These are phyloP conservation scores for Cryptococcus hybrid DNA, from an alignment of 1,284 basidiomycete species.

Conservation along the genomic window DNA sequence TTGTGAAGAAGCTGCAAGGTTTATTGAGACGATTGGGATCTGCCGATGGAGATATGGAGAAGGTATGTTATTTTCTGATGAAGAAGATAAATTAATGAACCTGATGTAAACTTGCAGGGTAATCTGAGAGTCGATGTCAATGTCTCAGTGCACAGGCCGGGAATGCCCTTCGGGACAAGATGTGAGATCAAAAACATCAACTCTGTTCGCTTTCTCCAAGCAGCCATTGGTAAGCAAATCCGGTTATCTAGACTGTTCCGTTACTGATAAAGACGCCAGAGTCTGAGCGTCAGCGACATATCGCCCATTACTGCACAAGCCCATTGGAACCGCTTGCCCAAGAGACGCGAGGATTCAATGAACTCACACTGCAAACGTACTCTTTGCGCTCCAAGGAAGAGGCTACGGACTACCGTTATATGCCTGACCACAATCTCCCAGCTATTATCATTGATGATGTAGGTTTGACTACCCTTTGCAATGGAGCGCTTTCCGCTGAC, in stretches of 20 bases:
- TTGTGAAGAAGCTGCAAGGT: slow-evolving; percentile 80
- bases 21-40: slow-evolving; percentile 79
- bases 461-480: slow-evolving; percentile 8
- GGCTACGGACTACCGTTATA: slow-evolving; percentile 93
- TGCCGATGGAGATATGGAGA: slow-evolving; percentile 97
- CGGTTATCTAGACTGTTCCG: background rate
- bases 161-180: slow-evolving; percentile 70
- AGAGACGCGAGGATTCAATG: slow-evolving; percentile 91
- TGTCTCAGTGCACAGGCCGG: slow-evolving; percentile 74
- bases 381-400: slow-evolving; percentile 85
- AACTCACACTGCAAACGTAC: slow-evolving; percentile 76
- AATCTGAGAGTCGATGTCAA: slow-evolving; percentile 95
- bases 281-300: slow-evolving; percentile 42
- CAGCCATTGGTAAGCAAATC: slow-evolving; percentile 74
- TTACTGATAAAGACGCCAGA: background rate
- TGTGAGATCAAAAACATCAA: slow-evolving; percentile 95
- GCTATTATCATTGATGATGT: slow-evolving; percentile 62
- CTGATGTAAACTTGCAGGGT: slow-evolving; percentile 57
- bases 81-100: no score
- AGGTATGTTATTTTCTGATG: slow-evolving; percentile 55
- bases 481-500: background rate
- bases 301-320: slow-evolving; percentile 32
- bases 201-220: slow-evolving; percentile 79
- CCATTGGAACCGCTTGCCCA: slow-evolving; percentile 53
- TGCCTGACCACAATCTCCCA: slow-evolving; percentile 95